A percentile compares a stretch with the other conserved stretches of the same genome.
These are phyloP conservation scores for Vicia faba DNA, from an alignment of 306 rosid species.

Conservation along the genomic window DNA sequence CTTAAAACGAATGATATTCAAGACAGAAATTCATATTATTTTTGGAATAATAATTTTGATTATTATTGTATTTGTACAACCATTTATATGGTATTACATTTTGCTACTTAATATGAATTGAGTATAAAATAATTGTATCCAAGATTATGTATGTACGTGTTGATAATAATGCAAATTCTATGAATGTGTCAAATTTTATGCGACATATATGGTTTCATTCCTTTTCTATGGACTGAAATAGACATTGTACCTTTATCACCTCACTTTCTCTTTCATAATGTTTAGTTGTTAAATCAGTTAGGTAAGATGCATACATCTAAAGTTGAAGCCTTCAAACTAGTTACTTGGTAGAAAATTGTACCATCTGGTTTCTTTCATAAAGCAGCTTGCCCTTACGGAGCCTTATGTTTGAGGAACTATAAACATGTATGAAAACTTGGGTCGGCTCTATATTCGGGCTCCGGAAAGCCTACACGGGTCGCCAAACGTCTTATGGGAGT, in stretches of 20 bases:
- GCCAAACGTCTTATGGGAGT: too few relatives aligned
- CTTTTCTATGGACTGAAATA: slow-evolving; percentile 14
- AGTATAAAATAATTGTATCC: slow-evolving; percentile 22
- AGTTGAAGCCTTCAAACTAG: not conserved
- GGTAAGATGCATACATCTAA: slow-evolving; percentile 33
- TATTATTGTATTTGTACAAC: slow-evolving; percentile 17
- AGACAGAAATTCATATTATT: not conserved
- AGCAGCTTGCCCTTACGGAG: too few relatives aligned
- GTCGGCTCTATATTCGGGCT: too few relatives aligned
- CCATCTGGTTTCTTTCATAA: too few relatives aligned
- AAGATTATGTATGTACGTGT: not conserved
- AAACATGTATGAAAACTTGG: too few relatives aligned
- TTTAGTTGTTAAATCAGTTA: slow-evolving; percentile 33
- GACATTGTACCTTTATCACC: not conserved
- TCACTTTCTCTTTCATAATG: slow-evolving; percentile 20
- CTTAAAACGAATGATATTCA: slow-evolving; percentile 8
- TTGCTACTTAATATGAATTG: not conserved
- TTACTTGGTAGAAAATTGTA: slow-evolving; percentile 9
- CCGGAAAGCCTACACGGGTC: too few relatives aligned
- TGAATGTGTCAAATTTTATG: slow-evolving; percentile 18
- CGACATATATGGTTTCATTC: slow-evolving; percentile 7
- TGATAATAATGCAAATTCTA: slow-evolving; percentile 4
- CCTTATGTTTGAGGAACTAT: too few relatives aligned
- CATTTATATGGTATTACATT: slow-evolving; percentile 11
- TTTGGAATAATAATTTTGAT: slow-evolving; percentile 8